Conservation (phyloP, 805 yeast species). For the Yarrowia yakushimensis region DNA sequence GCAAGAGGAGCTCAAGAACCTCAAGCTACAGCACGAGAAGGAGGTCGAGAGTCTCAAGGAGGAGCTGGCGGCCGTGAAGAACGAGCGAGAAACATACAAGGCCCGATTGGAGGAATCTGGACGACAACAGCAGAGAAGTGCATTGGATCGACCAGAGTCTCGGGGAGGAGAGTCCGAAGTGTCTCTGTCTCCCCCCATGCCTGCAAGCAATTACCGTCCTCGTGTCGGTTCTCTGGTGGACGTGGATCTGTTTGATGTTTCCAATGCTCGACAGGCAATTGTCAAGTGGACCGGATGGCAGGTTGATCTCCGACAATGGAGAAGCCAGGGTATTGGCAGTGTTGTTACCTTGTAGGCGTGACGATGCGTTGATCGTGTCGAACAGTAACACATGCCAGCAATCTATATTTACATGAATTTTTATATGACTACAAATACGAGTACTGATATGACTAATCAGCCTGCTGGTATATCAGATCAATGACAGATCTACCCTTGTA, state of each 20-base stretch:
- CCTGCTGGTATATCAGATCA: too few relatives aligned
- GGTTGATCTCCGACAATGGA: slow-evolving; percentile 82
- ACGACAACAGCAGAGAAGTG: slow-evolving; percentile 29
- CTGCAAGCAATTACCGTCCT: slow-evolving; percentile 3
- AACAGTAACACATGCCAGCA: background rate
- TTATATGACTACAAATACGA: background rate
- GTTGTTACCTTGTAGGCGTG: slow-evolving; percentile 42
- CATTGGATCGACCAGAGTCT: slow-evolving; percentile 24
- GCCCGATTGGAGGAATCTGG: slow-evolving; percentile 29
- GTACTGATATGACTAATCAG: too few relatives aligned
- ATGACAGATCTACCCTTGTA: too few relatives aligned
- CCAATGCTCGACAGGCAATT: slow-evolving; percentile 46
- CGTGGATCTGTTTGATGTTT: slow-evolving; percentile 44
- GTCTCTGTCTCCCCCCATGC: slow-evolving; percentile 31
- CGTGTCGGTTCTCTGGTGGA: slow-evolving; percentile 36
- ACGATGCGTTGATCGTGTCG: background rate
- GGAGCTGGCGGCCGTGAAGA: slow-evolving; percentile 20
- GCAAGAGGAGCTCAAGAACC: slow-evolving; percentile 32
- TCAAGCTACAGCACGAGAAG: slow-evolving; percentile 25
- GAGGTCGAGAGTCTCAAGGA: slow-evolving; percentile 22
- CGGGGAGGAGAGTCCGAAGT: slow-evolving; percentile 30
- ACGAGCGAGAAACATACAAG: slow-evolving; percentile 26
- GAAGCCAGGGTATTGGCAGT: slow-evolving; percentile 65
- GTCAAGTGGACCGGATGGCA: slow-evolving; percentile 81
- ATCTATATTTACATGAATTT: background rate